Percentiles rank a stretch among this genome's conserved stretches.
Evolutionary conservation across 148 eudicot genomes (phyloP).

Genomic region (Cornus kousa): DNA sequence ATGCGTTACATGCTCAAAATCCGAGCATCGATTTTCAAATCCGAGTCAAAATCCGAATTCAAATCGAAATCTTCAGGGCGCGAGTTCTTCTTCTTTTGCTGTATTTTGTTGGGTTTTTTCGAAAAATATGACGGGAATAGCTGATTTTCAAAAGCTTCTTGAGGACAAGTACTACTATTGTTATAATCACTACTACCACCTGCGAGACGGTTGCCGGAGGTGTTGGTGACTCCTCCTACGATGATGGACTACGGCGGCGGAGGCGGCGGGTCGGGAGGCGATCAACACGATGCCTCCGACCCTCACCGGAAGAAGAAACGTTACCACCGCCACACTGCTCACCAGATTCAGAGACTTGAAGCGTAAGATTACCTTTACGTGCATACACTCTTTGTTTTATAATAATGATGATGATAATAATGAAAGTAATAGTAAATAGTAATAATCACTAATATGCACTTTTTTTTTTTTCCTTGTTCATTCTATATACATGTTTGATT

Average conservation of each 20-base stretch:
- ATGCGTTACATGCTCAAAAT: neutral
- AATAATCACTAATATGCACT: neutral
- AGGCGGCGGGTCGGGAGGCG: constrained; percentile 35
- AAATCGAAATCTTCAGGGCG: neutral
- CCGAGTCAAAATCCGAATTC: neutral
- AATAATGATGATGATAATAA: too few relatives aligned
- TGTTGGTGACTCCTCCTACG: neutral
- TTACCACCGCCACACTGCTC: constrained; percentile 52
- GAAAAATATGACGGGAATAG: neutral
- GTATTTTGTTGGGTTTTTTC: neutral
- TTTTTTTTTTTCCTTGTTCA: neutral
- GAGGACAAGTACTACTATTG: neutral
- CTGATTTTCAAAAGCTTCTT: neutral
- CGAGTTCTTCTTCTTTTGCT: neutral
- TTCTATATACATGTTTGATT: neutral
- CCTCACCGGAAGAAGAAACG: constrained; percentile 35
- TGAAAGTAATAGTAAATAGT: too few relatives aligned
- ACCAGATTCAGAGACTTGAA: constrained; percentile 54
- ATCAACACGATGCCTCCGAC: constrained; percentile 31
- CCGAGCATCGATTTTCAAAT: neutral
- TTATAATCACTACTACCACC: neutral
- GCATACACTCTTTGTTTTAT: neutral
- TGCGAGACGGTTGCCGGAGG: neutral
- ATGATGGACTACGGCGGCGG: constrained; percentile 29
- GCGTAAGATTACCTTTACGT: constrained; percentile 16